Evolutionary conservation across 2,329 filamentous ascomycete species (phyloP).

Genomic region (Colletotrichum simmondsii): DNA sequence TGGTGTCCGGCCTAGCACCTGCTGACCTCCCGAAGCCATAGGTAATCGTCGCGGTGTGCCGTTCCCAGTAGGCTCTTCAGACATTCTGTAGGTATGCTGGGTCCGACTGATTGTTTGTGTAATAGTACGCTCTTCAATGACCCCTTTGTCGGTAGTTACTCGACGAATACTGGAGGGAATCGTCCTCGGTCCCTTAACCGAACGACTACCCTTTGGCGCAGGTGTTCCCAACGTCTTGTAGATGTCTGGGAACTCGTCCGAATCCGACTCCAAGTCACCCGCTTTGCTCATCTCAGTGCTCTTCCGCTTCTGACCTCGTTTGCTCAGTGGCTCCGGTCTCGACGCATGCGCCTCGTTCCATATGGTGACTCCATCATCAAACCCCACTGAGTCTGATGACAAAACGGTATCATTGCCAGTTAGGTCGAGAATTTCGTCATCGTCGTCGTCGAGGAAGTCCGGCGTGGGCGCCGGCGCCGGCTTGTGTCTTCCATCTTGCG

Average conservation of each 20-base stretch:
- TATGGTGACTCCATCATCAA: conserved; percentile 50
- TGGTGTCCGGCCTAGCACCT: conserved; percentile 35
- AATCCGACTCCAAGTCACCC: conserved; percentile 44
- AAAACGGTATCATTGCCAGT: conserved; percentile 46
- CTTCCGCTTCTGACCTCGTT: conserved; percentile 62
- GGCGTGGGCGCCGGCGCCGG: conserved; percentile 20
- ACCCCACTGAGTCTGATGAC: conserved; percentile 48
- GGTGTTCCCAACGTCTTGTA: conserved; percentile 58
- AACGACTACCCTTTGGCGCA: conserved; percentile 42
- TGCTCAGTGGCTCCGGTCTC: conserved; percentile 50
- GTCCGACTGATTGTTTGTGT: conserved; percentile 38
- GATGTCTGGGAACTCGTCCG: conserved; percentile 65
- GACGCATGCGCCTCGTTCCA: conserved; percentile 56
- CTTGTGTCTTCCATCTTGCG: conserved; percentile 4
- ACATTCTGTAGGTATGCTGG: conserved; percentile 35
- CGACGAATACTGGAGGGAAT: conserved; percentile 19
- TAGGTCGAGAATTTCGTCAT: conserved; percentile 48
- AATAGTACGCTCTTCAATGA: conserved; percentile 37
- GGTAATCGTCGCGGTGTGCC: conserved; percentile 24
- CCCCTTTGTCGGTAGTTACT: conserved; percentile 22
- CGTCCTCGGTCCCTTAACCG: conserved; percentile 37
- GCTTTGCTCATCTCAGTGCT: conserved; percentile 57
- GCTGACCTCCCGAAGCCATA: conserved; percentile 4
- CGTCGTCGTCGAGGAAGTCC: conserved; percentile 37
- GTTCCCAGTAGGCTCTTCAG: conserved; percentile 7